These are phyloP conservation scores for Kondoa subrosea DNA, from an alignment of 768 basidiomycete genomes.

Conservation along the genomic window DNA sequence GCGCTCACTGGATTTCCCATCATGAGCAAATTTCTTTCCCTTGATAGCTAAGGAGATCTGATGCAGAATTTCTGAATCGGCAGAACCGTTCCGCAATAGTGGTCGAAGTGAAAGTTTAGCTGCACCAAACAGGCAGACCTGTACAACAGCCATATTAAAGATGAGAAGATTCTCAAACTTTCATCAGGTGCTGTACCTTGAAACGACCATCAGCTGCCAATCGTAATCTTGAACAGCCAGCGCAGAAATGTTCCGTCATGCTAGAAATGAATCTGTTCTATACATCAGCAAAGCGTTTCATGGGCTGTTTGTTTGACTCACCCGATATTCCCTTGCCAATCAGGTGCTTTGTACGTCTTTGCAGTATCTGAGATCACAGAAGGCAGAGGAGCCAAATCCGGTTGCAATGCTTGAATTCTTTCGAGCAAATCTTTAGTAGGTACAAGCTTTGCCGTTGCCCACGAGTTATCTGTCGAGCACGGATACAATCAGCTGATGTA, in stretches of 20 bases:
- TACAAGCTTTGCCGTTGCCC: slow-evolving; percentile 67
- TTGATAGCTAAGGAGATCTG: slow-evolving; percentile 13
- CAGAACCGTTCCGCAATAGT: slow-evolving; percentile 47
- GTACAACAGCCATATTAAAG: background rate
- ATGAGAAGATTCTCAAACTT: background rate
- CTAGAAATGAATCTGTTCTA: slow-evolving; percentile 60
- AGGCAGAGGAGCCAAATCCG: slow-evolving; percentile 35
- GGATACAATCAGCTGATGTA: background rate
- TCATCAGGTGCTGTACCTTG: slow-evolving; percentile 41
- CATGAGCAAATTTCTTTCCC: slow-evolving; percentile 26
- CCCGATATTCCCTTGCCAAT: slow-evolving; percentile 45
- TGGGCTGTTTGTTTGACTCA: background rate
- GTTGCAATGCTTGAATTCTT: slow-evolving; percentile 39
- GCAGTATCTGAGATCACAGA: slow-evolving; percentile 66
- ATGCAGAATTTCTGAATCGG: slow-evolving; percentile 43
- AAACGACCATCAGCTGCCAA: slow-evolving; percentile 82
- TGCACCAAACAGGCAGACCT: slow-evolving; percentile 78
- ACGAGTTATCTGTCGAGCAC: slow-evolving; percentile 52
- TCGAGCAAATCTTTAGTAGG: slow-evolving; percentile 51
- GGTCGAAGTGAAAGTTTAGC: slow-evolving; percentile 69
- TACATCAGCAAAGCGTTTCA: background rate
- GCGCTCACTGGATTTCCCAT: slow-evolving; percentile 25
- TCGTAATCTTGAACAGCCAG: slow-evolving; percentile 63
- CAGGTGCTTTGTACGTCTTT: slow-evolving; percentile 57
- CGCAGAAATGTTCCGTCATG: slow-evolving; percentile 87